Evolutionary conservation across 2,329 filamentous ascomycete species (phyloP).

Genomic region (Capronia epimyces): DNA sequence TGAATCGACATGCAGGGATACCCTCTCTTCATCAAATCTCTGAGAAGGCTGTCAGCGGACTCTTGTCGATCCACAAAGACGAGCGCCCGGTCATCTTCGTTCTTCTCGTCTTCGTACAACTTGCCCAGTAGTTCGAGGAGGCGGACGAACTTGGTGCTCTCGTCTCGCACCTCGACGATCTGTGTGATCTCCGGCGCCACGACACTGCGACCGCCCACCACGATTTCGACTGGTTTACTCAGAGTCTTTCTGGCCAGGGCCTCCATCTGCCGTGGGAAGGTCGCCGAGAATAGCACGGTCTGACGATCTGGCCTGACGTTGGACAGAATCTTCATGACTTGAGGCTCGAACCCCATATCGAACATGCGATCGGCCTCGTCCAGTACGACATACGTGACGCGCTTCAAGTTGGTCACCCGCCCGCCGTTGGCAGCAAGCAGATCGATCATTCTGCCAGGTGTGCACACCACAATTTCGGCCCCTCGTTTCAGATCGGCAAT

Average conservation of each 20-base stretch:
- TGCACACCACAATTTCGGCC: slow-evolving; percentile 91
- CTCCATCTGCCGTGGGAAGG: slow-evolving; percentile 91
- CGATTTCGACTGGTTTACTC: slow-evolving; percentile 80
- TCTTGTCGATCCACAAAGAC: slow-evolving; percentile 93
- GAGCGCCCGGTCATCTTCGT: slow-evolving; percentile 83
- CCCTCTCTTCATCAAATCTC: slow-evolving; percentile 73
- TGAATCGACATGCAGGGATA: slow-evolving; percentile 93
- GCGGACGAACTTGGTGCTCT: slow-evolving; percentile 75
- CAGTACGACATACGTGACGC: slow-evolving; percentile 89
- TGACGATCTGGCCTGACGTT: slow-evolving; percentile 90
- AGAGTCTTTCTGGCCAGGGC: slow-evolving; percentile 83
- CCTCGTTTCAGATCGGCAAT: slow-evolving; percentile 95
- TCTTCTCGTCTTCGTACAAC: slow-evolving; percentile 63
- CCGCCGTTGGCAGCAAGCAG: slow-evolving; percentile 87
- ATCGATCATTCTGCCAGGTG: slow-evolving; percentile 92
- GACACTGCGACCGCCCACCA: slow-evolving; percentile 75
- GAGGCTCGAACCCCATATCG: slow-evolving; percentile 98
- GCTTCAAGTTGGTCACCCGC: slow-evolving; percentile 82
- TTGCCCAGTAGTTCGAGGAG: slow-evolving; percentile 82
- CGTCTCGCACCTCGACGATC: slow-evolving; percentile 78
- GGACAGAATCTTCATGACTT: slow-evolving; percentile 92
- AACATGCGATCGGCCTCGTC: slow-evolving; percentile 99
- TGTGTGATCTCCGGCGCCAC: slow-evolving; percentile 74
- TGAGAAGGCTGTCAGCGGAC: slow-evolving; percentile 73
- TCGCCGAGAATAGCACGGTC: slow-evolving; percentile 92